Base-by-base conservation (phyloP, 306 rosid genomes). In the Medicago lupulina region DNA sequence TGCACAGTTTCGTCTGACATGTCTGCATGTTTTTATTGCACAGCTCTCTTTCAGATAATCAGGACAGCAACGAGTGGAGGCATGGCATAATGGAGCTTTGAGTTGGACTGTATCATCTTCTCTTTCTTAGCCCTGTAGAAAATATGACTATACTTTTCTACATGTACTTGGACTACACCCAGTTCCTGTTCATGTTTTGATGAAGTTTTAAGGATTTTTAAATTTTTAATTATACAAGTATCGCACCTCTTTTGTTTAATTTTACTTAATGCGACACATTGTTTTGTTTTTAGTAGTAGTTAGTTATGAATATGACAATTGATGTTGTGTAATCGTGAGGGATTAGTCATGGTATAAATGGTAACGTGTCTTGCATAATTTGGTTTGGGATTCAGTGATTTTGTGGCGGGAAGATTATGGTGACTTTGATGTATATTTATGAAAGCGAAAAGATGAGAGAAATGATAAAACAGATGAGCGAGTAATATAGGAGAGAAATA, bases 31-130 rank as follows among this genome's bases (percentile, higher is more conserved):
- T 23, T 74, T 51, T 59, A 19, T 81, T 70, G 57, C 38, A 58
- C 97, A 93, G 98, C 98, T 77, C 93, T 93, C 58, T 93, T 93
- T 82, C 98, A 93, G 93, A 90, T 93, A 80, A 93, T 93, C 90
- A 89, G 98, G 89, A 93, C 97, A 73, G 98, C 98, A 75, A 82
- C 97, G 2, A 88, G 90, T 54, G 97, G 98, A 79, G 98, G 97
- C 89, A 82, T 91, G 98, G 98, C 90, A 28, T 93, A 82, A 83
- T 78, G 74, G 38, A 73, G 44, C 59, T 75, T 41, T 40, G 44
- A 49, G 75, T 57, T 62, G 67, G 78, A 82, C 25, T 70, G 64
- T 79, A 67, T 62, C 79, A 43, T 57, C 53, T 62, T 74, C 66
- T 31, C 41, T 76, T 62, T 76, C 70, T 76, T 84, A 76, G 74